Percentiles rank a stretch among this genome's conserved stretches.
These are phyloP conservation scores for Prunus campanulata DNA, from an alignment of 306 rosid genomes.

Conservation along the genomic window DNA sequence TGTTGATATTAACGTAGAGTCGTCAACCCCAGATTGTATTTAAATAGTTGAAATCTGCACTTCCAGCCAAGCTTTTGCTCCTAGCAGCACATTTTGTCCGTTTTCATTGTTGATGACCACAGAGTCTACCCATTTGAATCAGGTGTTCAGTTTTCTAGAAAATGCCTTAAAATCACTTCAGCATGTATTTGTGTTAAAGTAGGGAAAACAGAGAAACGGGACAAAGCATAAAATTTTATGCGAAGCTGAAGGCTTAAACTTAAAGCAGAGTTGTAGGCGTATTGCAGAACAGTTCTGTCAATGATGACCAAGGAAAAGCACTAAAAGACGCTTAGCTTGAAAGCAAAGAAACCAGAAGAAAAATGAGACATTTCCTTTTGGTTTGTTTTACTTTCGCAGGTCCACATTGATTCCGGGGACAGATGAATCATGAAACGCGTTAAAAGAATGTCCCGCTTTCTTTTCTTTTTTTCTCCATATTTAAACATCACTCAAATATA, in stretches of 20 bases:
- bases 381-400: neutral
- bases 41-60: slow-evolving; percentile 17
- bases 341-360: slow-evolving; percentile 12
- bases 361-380: neutral
- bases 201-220: neutral
- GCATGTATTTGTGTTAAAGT: neutral
- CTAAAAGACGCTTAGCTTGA: slow-evolving; percentile 19
- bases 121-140: neutral
- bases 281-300: neutral
- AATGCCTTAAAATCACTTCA: slow-evolving; percentile 10
- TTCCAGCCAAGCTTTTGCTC: slow-evolving; percentile 22
- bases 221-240: neutral
- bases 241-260: neutral
- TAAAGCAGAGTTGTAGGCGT: slow-evolving; percentile 3
- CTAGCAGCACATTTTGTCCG: neutral
- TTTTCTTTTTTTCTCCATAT: neutral
- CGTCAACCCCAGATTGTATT: slow-evolving; percentile 15
- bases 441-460: neutral
- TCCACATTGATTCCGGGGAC: neutral
- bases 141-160: slow-evolving; percentile 2
- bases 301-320: slow-evolving; percentile 15
- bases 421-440: neutral
- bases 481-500: neutral
- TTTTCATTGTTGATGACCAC: slow-evolving; percentile 1
- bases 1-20: neutral